Conservation (phyloP, 768 basidiomycete species). For the Psilocybe cubensis region DNA sequence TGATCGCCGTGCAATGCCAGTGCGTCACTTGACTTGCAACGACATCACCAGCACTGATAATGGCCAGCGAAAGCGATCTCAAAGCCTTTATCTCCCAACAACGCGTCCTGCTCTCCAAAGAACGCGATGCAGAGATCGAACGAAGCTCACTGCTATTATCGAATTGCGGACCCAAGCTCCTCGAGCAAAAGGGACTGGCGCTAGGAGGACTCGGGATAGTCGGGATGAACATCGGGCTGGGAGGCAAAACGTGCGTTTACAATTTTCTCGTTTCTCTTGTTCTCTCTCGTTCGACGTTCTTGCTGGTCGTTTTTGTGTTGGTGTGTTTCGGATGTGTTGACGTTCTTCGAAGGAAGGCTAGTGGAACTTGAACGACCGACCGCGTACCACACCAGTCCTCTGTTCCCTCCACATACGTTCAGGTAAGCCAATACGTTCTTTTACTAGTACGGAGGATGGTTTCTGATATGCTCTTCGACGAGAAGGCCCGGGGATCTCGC, state of each 20-base stretch:
- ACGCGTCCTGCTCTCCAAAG: constrained; percentile 63
- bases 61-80: constrained; percentile 41
- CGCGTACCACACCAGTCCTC: constrained; percentile 71
- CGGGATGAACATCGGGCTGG: constrained; percentile 81
- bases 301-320: constrained; percentile 12
- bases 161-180: constrained; percentile 79
- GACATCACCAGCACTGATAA: constrained; percentile 9
- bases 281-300: no score
- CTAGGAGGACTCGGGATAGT: constrained; percentile 73
- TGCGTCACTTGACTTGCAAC: not conserved
- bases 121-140: constrained; percentile 86
- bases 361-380: constrained; percentile 85
- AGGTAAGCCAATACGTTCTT: constrained; percentile 47
- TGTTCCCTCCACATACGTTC: constrained; percentile 88
- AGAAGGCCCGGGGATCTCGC: constrained; percentile 87
- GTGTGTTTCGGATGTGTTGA: no score
- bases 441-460: not conserved
- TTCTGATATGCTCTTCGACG: not conserved
- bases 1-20: no score
- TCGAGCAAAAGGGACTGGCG: constrained; percentile 89
- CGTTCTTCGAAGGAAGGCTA: constrained; percentile 56
- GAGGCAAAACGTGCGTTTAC: constrained; percentile 88
- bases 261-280: no score
- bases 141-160: constrained; percentile 78
- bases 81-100: constrained; percentile 71